Evolutionary conservation across 495 filamentous ascomycete genomes (phyloP).

Genomic region (Trichodelitschia bisporula): DNA sequence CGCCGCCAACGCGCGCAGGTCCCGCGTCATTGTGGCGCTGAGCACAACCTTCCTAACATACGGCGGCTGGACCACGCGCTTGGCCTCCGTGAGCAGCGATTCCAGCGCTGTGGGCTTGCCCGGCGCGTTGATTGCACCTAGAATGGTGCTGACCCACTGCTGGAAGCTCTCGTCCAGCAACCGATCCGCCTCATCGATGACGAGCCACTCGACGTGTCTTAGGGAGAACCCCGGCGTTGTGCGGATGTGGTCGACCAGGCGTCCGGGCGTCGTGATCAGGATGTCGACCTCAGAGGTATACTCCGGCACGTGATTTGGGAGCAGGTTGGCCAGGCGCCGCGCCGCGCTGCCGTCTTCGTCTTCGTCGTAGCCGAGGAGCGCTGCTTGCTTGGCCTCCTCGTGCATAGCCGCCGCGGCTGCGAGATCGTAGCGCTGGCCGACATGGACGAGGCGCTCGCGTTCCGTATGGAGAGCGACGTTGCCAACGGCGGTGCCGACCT

Average conservation of each 20-base stretch:
- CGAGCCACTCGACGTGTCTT: conserved; percentile 53
- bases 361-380: conserved; percentile 10
- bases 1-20: too few relatives aligned
- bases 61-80: too few relatives aligned
- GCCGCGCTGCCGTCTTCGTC: conserved; percentile 21
- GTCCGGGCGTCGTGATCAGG: conserved; percentile 76
- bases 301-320: conserved; percentile 34
- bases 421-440: conserved; percentile 34
- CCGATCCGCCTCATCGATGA: conserved; percentile 87
- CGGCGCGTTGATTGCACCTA: conserved; percentile 31
- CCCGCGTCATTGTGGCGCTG: conserved; percentile 83
- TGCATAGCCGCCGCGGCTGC: conserved; percentile 19
- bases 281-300: conserved; percentile 57
- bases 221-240: conserved; percentile 59
- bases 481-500: conserved; percentile 61
- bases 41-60: conserved; percentile 46
- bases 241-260: conserved; percentile 74
- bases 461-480: conserved; percentile 53
- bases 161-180: conserved; percentile 81
- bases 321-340: conserved; percentile 13
- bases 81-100: too few relatives aligned
- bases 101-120: too few relatives aligned
- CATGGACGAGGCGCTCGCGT: conserved; percentile 36
- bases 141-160: conserved; percentile 60
- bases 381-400: conserved; percentile 9